A percentile compares a stretch with the other conserved stretches of the same genome.
Conservation (phyloP, 2,329 filamentous ascomycete species). For the Trichoderma sp. region DNA sequence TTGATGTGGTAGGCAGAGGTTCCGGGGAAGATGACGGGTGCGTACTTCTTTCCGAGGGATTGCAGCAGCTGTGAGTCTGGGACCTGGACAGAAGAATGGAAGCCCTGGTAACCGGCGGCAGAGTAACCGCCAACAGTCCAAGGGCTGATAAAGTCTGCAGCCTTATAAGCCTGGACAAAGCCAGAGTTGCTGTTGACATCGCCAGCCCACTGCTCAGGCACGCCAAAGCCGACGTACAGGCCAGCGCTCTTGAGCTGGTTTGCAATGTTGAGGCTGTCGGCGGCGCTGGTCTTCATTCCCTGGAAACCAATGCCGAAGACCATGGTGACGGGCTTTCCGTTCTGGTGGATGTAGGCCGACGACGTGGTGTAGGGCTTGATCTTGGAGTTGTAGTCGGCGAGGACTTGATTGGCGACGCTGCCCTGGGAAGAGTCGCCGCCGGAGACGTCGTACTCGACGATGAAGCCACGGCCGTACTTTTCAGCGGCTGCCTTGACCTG, state of each 20-base stretch:
- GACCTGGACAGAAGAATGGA: conserved; percentile 1
- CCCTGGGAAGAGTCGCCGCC: conserved; percentile 10
- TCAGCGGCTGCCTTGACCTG: conserved; percentile 14
- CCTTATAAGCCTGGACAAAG: conserved; percentile 4
- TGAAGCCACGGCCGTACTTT: conserved; percentile 19
- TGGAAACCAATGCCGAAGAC: conserved; percentile 14
- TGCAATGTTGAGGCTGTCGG: neutral
- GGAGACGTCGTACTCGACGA: conserved; percentile 17
- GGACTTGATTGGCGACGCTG: conserved; percentile 2
- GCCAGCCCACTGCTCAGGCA: conserved; percentile 11
- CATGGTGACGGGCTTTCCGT: conserved; percentile 17
- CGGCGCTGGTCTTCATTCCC: neutral
- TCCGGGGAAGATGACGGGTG: conserved; percentile 14
- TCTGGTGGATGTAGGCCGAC: conserved; percentile 16
- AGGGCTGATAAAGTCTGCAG: conserved; percentile 19
- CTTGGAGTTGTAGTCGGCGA: conserved; percentile 16
- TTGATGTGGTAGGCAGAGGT: conserved; percentile 17
- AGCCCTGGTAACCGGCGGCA: neutral
- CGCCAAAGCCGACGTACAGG: conserved; percentile 8
- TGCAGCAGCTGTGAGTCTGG: conserved; percentile 5
- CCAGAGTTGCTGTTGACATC: conserved; percentile 8
- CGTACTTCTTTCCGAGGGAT: conserved; percentile 17
- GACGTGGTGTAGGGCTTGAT: conserved; percentile 12
- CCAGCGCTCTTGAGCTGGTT: conserved; percentile 12
- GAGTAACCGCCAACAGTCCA: conserved; percentile 17